These are phyloP conservation scores for Aspergillus amoenus DNA, from an alignment of 2,329 filamentous ascomycete genomes.

Conservation along the genomic window DNA sequence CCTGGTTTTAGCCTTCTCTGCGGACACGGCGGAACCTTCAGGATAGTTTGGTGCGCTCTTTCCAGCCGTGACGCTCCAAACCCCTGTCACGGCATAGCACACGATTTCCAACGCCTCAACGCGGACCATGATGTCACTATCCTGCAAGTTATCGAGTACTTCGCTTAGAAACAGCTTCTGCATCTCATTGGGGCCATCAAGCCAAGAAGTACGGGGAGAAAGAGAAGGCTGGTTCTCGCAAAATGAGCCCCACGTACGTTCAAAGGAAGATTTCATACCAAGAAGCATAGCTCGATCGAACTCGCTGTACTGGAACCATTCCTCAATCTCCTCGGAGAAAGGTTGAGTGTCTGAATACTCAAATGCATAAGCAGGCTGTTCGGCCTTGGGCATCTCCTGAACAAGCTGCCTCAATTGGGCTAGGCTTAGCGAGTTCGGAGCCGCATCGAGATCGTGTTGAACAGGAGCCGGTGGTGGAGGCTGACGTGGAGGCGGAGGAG, in stretches of 20 bases:
- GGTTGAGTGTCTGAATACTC: constrained; percentile 70
- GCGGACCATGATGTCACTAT: constrained; percentile 41
- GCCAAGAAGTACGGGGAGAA: constrained; percentile 60
- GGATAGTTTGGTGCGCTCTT: constrained; percentile 31
- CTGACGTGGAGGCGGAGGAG: constrained; percentile 44
- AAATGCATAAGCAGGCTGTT: constrained; percentile 80
- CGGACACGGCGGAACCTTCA: constrained; percentile 35
- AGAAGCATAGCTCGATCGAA: constrained; percentile 80
- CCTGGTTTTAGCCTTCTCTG: constrained; percentile 48
- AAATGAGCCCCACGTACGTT: constrained; percentile 69
- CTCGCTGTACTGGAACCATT: constrained; percentile 94
- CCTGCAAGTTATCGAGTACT: constrained; percentile 37
- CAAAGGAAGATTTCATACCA: constrained; percentile 72
- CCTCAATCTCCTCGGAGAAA: constrained; percentile 86
- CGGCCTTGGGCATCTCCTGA: constrained; percentile 68
- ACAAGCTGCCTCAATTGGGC: constrained; percentile 72
- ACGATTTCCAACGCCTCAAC: constrained; percentile 48
- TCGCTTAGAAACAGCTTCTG: constrained; percentile 42
- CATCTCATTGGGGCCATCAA: constrained; percentile 58
- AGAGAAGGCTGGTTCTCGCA: constrained; percentile 31
- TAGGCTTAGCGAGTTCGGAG: constrained; percentile 71
- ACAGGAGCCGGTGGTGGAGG: constrained; percentile 49
- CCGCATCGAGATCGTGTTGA: constrained; percentile 35
- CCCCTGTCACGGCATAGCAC: constrained; percentile 61
- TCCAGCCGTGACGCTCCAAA: constrained; percentile 69